phyloP scores from a whole-genome alignment of 768 basidiomycete species.

The Serpula lacrymans region DNA sequence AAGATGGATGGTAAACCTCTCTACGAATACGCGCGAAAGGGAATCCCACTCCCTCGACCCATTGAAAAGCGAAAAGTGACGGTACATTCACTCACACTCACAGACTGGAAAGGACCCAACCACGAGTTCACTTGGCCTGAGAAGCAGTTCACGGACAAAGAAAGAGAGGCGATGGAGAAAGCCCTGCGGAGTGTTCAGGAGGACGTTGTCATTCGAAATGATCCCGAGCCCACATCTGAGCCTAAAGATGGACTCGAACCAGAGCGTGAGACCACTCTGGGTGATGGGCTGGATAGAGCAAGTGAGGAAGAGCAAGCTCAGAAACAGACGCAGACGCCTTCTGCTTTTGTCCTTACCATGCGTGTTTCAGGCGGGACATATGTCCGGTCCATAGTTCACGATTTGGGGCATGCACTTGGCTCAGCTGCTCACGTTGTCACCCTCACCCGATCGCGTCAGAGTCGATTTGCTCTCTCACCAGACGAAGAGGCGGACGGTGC shows the following conservation, averaged over 20 bases:
- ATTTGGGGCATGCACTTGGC: conserved; percentile 78
- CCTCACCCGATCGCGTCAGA: conserved; percentile 86
- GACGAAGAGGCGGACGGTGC: conserved; percentile 48
- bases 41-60: conserved; percentile 89
- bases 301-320: too few relatives aligned
- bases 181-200: conserved; percentile 54
- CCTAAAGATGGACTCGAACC: conserved; percentile 28
- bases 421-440: conserved; percentile 94
- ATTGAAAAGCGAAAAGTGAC: conserved; percentile 84
- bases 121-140: conserved; percentile 78
- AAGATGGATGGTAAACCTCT: conserved; percentile 98
- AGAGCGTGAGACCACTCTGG: conserved; percentile 26
- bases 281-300: too few relatives aligned
- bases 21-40: conserved; percentile 92
- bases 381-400: conserved; percentile 93
- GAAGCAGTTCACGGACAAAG: conserved; percentile 62
- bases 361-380: conserved; percentile 96
- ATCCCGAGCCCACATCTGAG: conserved; percentile 24
- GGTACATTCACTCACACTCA: conserved; percentile 75
- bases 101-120: conserved; percentile 73
- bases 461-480: conserved; percentile 61
- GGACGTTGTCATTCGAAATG: conserved; percentile 32
- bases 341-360: conserved; percentile 87
- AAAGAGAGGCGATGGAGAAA: conserved; percentile 64
- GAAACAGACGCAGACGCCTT: conserved; percentile 54